Conservation (phyloP, 2,329 filamentous ascomycete species). For the Macrophomina phaseolina region DNA sequence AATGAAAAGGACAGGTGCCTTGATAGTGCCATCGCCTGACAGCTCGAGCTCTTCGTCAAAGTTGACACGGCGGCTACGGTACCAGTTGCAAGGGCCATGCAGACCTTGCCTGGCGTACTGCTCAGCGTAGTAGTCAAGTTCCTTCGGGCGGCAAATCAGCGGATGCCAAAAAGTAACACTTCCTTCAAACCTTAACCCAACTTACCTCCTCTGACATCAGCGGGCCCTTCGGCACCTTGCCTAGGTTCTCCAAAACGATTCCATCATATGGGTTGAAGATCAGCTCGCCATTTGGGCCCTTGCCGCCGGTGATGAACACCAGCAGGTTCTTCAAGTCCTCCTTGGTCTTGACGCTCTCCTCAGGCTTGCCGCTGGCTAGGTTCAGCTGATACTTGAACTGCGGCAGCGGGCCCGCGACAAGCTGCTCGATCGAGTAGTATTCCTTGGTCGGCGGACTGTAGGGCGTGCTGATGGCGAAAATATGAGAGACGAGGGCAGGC, state of each 20-base stretch:
- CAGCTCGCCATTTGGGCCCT: conserved; percentile 59
- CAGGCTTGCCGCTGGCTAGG: conserved; percentile 60
- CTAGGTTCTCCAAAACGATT: conserved; percentile 67
- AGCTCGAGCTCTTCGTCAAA: conserved; percentile 72
- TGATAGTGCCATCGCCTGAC: conserved; percentile 40
- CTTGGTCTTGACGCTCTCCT: conserved; percentile 55
- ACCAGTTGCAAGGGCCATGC: conserved; percentile 84
- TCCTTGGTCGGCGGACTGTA: conserved; percentile 62
- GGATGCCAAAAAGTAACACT: not conserved
- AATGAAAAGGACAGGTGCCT: conserved; percentile 72
- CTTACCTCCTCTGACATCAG: conserved; percentile 67
- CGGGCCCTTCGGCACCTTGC: conserved; percentile 60
- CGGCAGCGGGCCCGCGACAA: conserved; percentile 64
- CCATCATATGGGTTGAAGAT: conserved; percentile 68
- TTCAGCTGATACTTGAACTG: conserved; percentile 88
- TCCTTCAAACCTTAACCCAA: conserved; percentile 1
- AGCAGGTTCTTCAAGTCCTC: conserved; percentile 73
- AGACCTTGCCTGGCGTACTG: conserved; percentile 76
- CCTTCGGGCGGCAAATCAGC: conserved; percentile 42
- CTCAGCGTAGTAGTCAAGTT: conserved; percentile 77
- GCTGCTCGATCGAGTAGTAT: conserved; percentile 63
- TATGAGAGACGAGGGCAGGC: conserved; percentile 71
- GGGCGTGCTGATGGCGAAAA: conserved; percentile 84
- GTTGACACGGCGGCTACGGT: conserved; percentile 75
- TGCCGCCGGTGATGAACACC: conserved; percentile 72